These are phyloP conservation scores for Gymnopilus dilepis DNA, from an alignment of 768 basidiomycete genomes.

Conservation along the genomic window DNA sequence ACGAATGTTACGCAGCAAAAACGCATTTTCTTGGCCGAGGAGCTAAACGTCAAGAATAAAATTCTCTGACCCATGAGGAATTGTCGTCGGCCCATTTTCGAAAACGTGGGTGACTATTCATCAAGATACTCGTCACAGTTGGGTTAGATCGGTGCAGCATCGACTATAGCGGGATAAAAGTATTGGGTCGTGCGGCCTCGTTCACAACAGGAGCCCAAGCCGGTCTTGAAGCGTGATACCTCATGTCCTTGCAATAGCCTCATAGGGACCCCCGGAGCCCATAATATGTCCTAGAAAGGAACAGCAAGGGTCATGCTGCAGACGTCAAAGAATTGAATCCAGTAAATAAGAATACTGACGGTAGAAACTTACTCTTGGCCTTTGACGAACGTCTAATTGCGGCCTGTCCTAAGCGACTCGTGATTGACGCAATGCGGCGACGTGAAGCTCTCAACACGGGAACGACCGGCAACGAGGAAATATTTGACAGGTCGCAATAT, in stretches of 20 bases:
- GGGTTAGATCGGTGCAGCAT: background rate
- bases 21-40: background rate
- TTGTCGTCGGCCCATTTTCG: background rate
- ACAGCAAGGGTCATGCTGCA: background rate
- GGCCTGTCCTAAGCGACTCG: background rate
- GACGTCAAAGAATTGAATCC: background rate
- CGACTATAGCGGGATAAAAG: background rate
- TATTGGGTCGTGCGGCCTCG: background rate
- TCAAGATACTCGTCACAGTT: background rate
- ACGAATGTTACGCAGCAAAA: background rate
- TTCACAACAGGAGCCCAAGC: background rate
- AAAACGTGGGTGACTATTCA: background rate
- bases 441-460: background rate
- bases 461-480: slow-evolving; percentile 1
- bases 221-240: background rate
- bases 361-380: background rate
- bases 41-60: background rate
- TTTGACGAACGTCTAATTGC: background rate
- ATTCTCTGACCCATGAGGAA: slow-evolving; percentile 5
- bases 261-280: background rate
- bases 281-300: background rate
- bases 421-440: background rate
- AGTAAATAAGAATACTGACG: background rate
- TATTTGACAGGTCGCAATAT: background rate
- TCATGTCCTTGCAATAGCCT: slow-evolving; percentile 2